Evolutionary conservation across 2,329 filamentous ascomycete genomes (phyloP).

Genomic region (Aureobasidium sp.): DNA sequence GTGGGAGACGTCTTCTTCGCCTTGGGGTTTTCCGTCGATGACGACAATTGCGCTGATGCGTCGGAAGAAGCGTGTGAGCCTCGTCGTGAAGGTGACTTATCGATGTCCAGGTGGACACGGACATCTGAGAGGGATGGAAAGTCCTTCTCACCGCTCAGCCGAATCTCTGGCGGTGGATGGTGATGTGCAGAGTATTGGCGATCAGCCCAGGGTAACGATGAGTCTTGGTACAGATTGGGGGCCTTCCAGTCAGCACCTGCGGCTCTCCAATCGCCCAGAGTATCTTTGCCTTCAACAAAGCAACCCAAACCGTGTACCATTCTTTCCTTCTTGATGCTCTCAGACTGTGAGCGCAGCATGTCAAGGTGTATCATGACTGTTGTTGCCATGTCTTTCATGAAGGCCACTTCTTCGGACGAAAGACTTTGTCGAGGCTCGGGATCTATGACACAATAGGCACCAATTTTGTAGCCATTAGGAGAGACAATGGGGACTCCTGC

Average conservation of each 20-base stretch:
- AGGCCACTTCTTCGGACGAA: slow-evolving; percentile 18
- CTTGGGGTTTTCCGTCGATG: neutral
- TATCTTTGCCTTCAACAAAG: slow-evolving; percentile 21
- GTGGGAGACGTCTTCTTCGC: slow-evolving; percentile 17
- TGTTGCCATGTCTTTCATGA: slow-evolving; percentile 26
- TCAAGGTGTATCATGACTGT: slow-evolving; percentile 29
- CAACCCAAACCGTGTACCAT: slow-evolving; percentile 21
- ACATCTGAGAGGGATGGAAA: neutral
- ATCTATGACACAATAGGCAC: slow-evolving; percentile 27
- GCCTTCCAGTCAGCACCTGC: neutral
- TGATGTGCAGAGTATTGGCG: slow-evolving; percentile 3
- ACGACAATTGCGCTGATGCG: neutral
- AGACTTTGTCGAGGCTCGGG: slow-evolving; percentile 21
- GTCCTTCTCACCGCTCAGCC: neutral
- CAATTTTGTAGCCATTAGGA: slow-evolving; percentile 29
- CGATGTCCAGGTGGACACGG: neutral
- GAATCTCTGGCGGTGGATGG: neutral
- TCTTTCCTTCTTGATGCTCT: slow-evolving; percentile 21
- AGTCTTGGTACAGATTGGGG: neutral
- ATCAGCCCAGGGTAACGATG: neutral
- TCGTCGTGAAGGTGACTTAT: slow-evolving; percentile 1
- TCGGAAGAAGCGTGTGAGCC: neutral
- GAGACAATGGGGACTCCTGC: slow-evolving; percentile 30
- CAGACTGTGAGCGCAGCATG: slow-evolving; percentile 28
- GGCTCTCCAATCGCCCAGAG: slow-evolving; percentile 4